Base-by-base conservation (phyloP, 805 yeast genomes). In the Teunomyces barrocoloradensis region DNA sequence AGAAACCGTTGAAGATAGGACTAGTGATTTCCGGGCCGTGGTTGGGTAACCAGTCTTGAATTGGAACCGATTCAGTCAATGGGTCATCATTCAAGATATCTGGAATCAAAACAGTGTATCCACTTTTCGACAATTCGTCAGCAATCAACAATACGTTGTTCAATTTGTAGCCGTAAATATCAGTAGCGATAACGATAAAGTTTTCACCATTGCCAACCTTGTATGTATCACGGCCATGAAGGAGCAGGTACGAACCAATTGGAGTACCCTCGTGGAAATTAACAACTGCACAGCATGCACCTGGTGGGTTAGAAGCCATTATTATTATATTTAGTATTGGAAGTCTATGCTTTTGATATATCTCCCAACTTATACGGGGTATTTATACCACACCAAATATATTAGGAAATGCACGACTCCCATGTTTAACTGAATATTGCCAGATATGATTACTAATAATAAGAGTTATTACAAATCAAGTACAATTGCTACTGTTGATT, bases 61-160 rank as follows among this genome's bases (percentile, higher is more conserved):
- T 28, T 17, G 7, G 15, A 20, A 9, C 35, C 21, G 10, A 15
- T 5, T 44, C 34, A 15, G 21, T 33, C 18, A 51, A 42, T 13
- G 63, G 61, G 44, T 65, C 71, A 33, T 53, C 53, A 36, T 59
- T 50, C 48, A 66, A 59, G 43, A 64, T 55, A 51, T 66, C 71
- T 12, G 71, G 71, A 42, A 65, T 36, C 35, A 60, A 51, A 1
- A 65, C 69, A 41, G 57, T 49, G 37, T 30, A 42, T 5, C 37
- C 44, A 13, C 17, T 30, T n/a, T 15, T 30, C 6, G 44, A 28
- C 29, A 66, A 52, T 30, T 52, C 50, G 48, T 66, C 70, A 6
- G 69, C 71, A 37, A 63, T 54, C 54, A 66, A 58, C 47, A 52
- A 54, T 17, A 55, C 55, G 50, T 65, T 66, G 48, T 58, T 58